Conservation (phyloP, 108 stramenopile genomes). For the Pseudonitzschia delicatissima region DNA sequence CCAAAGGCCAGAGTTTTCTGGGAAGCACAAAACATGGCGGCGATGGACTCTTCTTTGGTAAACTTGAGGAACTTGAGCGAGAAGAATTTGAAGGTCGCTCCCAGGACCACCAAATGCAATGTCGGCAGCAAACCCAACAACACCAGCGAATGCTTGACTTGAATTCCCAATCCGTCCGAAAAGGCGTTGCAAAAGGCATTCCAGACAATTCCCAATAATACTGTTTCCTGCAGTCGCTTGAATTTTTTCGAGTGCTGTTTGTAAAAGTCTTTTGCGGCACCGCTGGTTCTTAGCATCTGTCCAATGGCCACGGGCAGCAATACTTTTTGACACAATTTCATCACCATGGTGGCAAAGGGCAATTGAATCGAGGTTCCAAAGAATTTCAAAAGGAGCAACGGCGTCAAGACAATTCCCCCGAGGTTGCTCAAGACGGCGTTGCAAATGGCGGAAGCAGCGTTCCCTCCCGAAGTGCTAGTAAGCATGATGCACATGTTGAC, state of each 20-base stretch:
- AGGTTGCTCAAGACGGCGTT: conserved; percentile 91
- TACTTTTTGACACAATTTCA: conserved; percentile 78
- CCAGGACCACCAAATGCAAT: conserved; percentile 63
- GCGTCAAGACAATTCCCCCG: conserved; percentile 88
- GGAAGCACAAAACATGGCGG: conserved; percentile 76
- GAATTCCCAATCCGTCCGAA: conserved; percentile 65
- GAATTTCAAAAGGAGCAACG: conserved; percentile 70
- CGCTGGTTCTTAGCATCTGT: conserved; percentile 61
- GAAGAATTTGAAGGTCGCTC: conserved; percentile 49
- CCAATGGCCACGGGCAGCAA: conserved; percentile 81
- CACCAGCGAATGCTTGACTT: conserved; percentile 44
- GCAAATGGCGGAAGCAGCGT: conserved; percentile 79
- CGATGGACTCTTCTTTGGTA: conserved; percentile 57
- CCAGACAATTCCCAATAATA: conserved; percentile 88
- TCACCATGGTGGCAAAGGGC: conserved; percentile 70
- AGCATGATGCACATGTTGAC: conserved; percentile 93
- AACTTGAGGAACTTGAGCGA: conserved; percentile 35
- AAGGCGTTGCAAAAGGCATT: conserved; percentile 93
- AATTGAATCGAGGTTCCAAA: conserved; percentile 73
- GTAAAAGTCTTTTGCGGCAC: conserved; percentile 49
- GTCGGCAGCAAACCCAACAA: conserved; percentile 61
- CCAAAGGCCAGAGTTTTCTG: conserved; percentile 95
- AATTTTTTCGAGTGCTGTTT: conserved; percentile 52
- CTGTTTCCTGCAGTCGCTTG: conserved; percentile 80
- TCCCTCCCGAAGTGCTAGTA: conserved; percentile 75